A percentile compares a stretch with the other conserved stretches of the same genome.
phyloP scores from a whole-genome alignment of 345 rosid species.

The Mercurialis annua region DNA sequence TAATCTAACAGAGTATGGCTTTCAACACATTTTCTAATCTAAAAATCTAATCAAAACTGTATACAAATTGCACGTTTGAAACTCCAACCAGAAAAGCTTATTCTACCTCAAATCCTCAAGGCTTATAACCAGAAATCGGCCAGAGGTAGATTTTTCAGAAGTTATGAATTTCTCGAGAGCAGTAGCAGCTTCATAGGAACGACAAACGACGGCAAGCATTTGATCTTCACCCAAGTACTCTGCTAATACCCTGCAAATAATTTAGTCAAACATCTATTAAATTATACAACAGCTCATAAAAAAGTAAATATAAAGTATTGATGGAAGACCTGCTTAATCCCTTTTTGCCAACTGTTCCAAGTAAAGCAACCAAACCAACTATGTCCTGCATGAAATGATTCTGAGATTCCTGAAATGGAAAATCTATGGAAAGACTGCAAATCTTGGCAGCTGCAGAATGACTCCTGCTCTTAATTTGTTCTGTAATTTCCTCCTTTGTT shows the following conservation, averaged over 20 bases:
- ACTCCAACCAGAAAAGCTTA: neutral
- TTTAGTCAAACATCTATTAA: neutral
- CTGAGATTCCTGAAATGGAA: constrained; percentile 11
- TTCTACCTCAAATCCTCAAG: constrained; percentile 50
- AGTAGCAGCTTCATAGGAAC: constrained; percentile 34
- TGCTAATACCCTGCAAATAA: constrained; percentile 43
- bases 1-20: neutral
- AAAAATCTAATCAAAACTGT: neutral
- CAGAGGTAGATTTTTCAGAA: constrained; percentile 36
- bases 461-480: constrained; percentile 32
- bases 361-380: constrained; percentile 54
- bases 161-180: constrained; percentile 34
- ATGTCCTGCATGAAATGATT: constrained; percentile 24
- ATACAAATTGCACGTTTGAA: neutral
- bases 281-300: neutral
- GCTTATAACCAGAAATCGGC: constrained; percentile 49
- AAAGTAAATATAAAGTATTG: neutral
- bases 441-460: constrained; percentile 48
- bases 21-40: neutral
- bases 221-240: constrained; percentile 62
- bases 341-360: constrained; percentile 44
- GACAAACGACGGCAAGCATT: constrained; percentile 64
- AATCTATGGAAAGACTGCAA: constrained; percentile 24
- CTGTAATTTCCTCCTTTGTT: constrained; percentile 41
- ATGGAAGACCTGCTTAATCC: constrained; percentile 52